Evolutionary conservation across 495 filamentous ascomycete genomes (phyloP), one percentile per base, ranked within the genome.

Genomic region (Achaetomiella virescens): DNA sequence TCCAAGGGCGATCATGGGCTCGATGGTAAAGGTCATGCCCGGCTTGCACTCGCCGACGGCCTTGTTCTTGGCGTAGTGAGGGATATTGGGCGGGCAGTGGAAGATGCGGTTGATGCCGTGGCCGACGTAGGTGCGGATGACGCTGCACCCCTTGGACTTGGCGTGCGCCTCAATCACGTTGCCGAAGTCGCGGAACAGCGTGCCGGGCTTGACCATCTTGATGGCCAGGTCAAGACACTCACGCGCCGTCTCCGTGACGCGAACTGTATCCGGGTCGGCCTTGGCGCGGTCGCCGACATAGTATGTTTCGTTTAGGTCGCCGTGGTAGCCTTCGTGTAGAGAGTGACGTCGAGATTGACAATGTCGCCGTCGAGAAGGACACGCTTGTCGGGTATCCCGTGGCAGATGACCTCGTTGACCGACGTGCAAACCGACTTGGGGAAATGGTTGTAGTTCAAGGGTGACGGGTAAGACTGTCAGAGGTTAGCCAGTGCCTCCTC

Each of bases 351-450:
- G 48, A 95, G 85, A 70, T 95, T 95, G 69, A 95, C 66, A 45
- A 95, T 95, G 58, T 95, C 90, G 46, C 90, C 90, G 57, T 95
- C 89, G 45, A 87, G 70, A 8, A 95, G 74, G 9, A 86, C 77
- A 21, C 90, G 79, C 60, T 88, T 79, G 56, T 95, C 90, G 17
- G 90, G 90, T 52, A 95, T 95, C 50, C 90, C 90, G 76, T 95
- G 90, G 72, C 90, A 95, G 66, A 99, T 97, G 54, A 95, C 86
- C 72, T 99, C 93, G 75, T 99, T 99, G 56, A 87, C 66, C 2
- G 91, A 96, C 1, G 91, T 97, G 72, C 93, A 99, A 43, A 97
- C 85, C 1, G 93, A 99, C 77, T 99, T 99, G 53, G 93, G 93
- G 76, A 97, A 99, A 69, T 90, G 78, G 77, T 85, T 84, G 70